These are phyloP conservation scores for Botryotinia convoluta DNA, from an alignment of 2,329 filamentous ascomycete species.

Conservation along the genomic window DNA sequence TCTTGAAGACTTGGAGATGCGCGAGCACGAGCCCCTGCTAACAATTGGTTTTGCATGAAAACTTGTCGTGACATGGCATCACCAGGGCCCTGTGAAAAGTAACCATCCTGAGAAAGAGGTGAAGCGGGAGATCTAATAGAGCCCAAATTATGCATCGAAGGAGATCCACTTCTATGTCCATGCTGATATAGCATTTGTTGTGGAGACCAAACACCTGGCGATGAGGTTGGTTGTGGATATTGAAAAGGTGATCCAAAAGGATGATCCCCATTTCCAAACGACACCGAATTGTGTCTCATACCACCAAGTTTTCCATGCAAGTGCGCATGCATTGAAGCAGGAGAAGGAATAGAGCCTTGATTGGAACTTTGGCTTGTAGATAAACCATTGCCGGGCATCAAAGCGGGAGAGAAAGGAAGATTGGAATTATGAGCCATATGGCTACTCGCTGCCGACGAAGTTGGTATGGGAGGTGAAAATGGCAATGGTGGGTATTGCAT, in stretches of 20 bases:
- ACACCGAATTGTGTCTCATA: slow-evolving; percentile 67
- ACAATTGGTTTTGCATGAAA: slow-evolving; percentile 49
- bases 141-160: slow-evolving; percentile 55
- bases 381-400: slow-evolving; percentile 59
- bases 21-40: slow-evolving; percentile 43
- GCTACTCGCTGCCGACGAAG: slow-evolving; percentile 73
- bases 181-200: slow-evolving; percentile 52
- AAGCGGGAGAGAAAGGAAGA: slow-evolving; percentile 50
- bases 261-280: slow-evolving; percentile 54
- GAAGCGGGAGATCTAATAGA: slow-evolving; percentile 63
- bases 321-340: slow-evolving; percentile 62
- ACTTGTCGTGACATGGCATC: slow-evolving; percentile 47
- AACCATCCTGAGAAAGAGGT: slow-evolving; percentile 50
- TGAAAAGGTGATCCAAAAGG: slow-evolving; percentile 66
- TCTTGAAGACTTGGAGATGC: slow-evolving; percentile 66
- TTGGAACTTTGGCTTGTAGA: slow-evolving; percentile 62
- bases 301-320: slow-evolving; percentile 58
- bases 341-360: slow-evolving; percentile 66
- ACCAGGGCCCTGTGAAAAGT: slow-evolving; percentile 33
- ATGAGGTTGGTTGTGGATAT: slow-evolving; percentile 57
- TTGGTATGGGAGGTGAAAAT: slow-evolving; percentile 80
- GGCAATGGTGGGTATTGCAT: slow-evolving; percentile 72
- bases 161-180: slow-evolving; percentile 58
- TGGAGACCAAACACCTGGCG: slow-evolving; percentile 57
- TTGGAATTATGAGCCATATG: slow-evolving; percentile 51